Base-by-base conservation (phyloP, 2,329 filamentous ascomycete genomes). In the Neodidymelliopsis sp. region DNA sequence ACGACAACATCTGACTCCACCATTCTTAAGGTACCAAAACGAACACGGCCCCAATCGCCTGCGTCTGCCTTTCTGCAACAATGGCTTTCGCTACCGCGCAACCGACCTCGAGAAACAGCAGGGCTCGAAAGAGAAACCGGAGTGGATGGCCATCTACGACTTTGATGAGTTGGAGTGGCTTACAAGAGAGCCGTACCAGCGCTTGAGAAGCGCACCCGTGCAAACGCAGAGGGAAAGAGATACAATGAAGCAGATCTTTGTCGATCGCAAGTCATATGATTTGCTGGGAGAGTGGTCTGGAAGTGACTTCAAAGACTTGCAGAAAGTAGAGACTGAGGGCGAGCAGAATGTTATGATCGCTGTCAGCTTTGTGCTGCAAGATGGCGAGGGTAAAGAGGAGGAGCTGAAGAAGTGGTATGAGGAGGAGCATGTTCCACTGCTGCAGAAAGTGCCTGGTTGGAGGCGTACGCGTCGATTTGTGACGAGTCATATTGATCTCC, bases 41-140 rank as follows among this genome's bases (percentile, higher is more conserved):
- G 91, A 96, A 76, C 91, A 96, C 75, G 91, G 91, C 43, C 91
- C 91, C 13, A 84, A 86, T 12, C 87, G 91, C 36, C 82, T 95
- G 6, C 87, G 90, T 37, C 76, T 95, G 11, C 84, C 89, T 4
- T 85, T 88, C 62, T 85, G 92, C 67, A 70, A 76, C 59, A 94
- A 90, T 70, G 91, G 91, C 49, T 86, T 94, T 61, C 87, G 91
- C 31, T 96, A 91, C 75, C 81, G 80, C 19, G 87, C 89, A 7
- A 82, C 76, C 12, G 89, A 93, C 69, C 75, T 77, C 38, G 65
- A 63, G 16, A 49, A 40, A 10, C 47, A 52, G 8, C 49, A 35
- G 24, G 66, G 54, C 46, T 67, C 69, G 54, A 62, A 70, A 51
- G 72, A 77, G 41, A 67, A 76, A 57, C 90, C 89, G 1, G 81